A percentile compares a stretch with the other conserved stretches of the same genome.
These are phyloP conservation scores for Cronartium quercuum DNA, from an alignment of 1,284 basidiomycete species.

Conservation along the genomic window DNA sequence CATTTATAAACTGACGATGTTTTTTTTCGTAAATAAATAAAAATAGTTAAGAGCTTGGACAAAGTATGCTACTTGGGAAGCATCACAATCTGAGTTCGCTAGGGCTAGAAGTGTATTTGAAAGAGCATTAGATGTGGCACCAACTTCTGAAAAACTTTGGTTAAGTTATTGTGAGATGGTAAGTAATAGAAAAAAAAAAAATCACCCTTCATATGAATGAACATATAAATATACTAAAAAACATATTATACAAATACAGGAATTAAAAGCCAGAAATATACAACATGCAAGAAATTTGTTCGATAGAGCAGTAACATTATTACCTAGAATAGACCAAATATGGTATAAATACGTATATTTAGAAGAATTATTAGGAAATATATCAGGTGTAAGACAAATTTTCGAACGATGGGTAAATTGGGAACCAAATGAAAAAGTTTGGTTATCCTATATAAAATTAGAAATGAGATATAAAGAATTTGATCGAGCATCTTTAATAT, in stretches of 20 bases:
- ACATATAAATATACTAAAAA: not conserved
- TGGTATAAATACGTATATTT: constrained; percentile 84
- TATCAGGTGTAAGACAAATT: constrained; percentile 88
- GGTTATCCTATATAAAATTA: constrained; percentile 96
- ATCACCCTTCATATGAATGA: not conserved
- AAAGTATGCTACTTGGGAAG: constrained; percentile 65
- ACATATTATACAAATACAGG: constrained; percentile 50
- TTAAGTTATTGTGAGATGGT: constrained; percentile 89
- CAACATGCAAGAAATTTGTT: constrained; percentile 94
- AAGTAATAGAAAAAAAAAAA: constrained; percentile 12
- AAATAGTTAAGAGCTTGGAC: constrained; percentile 55
- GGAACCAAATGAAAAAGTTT: constrained; percentile 99
- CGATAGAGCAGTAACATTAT: constrained; percentile 88
- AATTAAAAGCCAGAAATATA: constrained; percentile 92
- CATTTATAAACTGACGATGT: constrained; percentile 38
- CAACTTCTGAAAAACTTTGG: constrained; percentile 84
- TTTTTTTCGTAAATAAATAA: not conserved
- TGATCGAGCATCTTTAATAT: constrained; percentile 84
- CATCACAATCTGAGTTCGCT: constrained; percentile 92
- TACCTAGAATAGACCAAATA: constrained; percentile 75
- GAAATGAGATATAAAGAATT: constrained; percentile 88
- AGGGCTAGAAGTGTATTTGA: constrained; percentile 89
- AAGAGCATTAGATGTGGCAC: constrained; percentile 90
- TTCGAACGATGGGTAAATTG: constrained; percentile 99
- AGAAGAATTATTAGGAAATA: constrained; percentile 92